Percentiles rank a stretch among this genome's conserved stretches.
These are phyloP conservation scores for Rhizopus delemar DNA, from an alignment of 371 early-diverging fungal genomes.

Conservation along the genomic window DNA sequence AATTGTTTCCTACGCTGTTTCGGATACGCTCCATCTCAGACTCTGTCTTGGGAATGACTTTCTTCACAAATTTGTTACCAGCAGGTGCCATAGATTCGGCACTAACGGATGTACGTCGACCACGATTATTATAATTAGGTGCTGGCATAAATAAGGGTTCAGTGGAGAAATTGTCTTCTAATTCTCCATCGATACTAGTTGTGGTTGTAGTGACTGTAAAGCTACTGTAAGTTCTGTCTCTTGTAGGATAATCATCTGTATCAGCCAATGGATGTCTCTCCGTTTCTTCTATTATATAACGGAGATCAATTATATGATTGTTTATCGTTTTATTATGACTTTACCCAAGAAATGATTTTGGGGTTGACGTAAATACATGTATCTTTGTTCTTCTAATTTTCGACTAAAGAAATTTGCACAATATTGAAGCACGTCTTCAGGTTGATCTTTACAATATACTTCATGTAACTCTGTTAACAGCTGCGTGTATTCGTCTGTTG, in stretches of 20 bases:
- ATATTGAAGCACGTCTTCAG: slow-evolving; percentile 83
- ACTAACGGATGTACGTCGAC: slow-evolving; percentile 92
- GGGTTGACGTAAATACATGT: slow-evolving; percentile 15
- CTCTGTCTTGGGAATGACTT: slow-evolving; percentile 83
- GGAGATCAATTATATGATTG: neutral
- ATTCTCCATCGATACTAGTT: slow-evolving; percentile 45
- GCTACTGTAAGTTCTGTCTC: neutral
- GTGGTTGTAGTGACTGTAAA: neutral
- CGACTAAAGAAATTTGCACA: slow-evolving; percentile 82
- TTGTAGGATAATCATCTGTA: slow-evolving; percentile 2
- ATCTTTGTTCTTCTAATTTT: slow-evolving; percentile 66
- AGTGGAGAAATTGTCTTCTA: slow-evolving; percentile 55
- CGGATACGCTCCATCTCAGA: slow-evolving; percentile 85
- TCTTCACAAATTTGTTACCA: slow-evolving; percentile 76
- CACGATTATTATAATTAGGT: slow-evolving; percentile 57
- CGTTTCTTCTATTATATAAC: slow-evolving; percentile 6
- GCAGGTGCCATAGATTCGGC: slow-evolving; percentile 96
- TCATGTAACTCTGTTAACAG: slow-evolving; percentile 31
- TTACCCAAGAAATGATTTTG: slow-evolving; percentile 11
- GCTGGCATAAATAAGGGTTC: slow-evolving; percentile 33
- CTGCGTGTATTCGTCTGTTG: slow-evolving; percentile 32
- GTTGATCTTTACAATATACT: slow-evolving; percentile 30
- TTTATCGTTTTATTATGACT: neutral
- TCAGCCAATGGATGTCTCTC: slow-evolving; percentile 28
- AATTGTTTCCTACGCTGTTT: slow-evolving; percentile 81